phyloP scores from a whole-genome alignment of 2,329 filamentous ascomycete genomes.

The Peltaster fructicola region DNA sequence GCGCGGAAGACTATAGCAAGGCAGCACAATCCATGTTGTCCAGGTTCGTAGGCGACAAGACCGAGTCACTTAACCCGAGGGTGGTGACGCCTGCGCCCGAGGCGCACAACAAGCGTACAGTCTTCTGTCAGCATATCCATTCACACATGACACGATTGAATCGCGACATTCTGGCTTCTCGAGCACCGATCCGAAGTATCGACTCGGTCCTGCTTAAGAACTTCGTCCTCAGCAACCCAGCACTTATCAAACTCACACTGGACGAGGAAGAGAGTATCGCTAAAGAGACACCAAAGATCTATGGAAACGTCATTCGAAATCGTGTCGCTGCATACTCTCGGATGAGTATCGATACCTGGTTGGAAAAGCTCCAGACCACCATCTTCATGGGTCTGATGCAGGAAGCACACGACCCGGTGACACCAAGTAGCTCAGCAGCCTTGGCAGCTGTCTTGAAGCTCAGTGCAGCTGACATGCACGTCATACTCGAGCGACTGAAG shows the following conservation, averaged over 20 bases:
- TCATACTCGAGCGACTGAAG: conserved; percentile 40
- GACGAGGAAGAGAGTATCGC: conserved; percentile 68
- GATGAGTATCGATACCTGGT: conserved; percentile 58
- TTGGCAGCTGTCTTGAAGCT: too few relatives aligned
- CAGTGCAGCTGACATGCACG: too few relatives aligned
- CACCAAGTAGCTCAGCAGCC: conserved; percentile 44
- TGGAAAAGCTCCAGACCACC: conserved; percentile 16
- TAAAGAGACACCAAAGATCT: conserved; percentile 49
- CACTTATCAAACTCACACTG: conserved; percentile 49
- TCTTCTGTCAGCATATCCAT: conserved; percentile 43
- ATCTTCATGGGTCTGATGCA: conserved; percentile 28
- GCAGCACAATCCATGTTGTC: too few relatives aligned
- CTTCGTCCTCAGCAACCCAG: conserved; percentile 43
- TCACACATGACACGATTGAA: conserved; percentile 51
- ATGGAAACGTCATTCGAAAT: conserved; percentile 70
- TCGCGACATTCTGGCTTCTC: conserved; percentile 36
- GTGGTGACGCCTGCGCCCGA: conserved; percentile 36
- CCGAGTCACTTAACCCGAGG: conserved; percentile 43
- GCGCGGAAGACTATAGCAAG: too few relatives aligned
- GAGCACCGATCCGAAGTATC: conserved; percentile 11
- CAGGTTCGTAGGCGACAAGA: conserved; percentile 4
- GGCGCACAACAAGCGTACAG: conserved; percentile 16
- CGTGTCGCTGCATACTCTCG: conserved; percentile 59
- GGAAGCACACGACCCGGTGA: conserved; percentile 17
- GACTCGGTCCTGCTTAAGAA: conserved; percentile 21